Conservation (phyloP, 1,284 basidiomycete species). For the Ustanciosporium gigantosporum region DNA sequence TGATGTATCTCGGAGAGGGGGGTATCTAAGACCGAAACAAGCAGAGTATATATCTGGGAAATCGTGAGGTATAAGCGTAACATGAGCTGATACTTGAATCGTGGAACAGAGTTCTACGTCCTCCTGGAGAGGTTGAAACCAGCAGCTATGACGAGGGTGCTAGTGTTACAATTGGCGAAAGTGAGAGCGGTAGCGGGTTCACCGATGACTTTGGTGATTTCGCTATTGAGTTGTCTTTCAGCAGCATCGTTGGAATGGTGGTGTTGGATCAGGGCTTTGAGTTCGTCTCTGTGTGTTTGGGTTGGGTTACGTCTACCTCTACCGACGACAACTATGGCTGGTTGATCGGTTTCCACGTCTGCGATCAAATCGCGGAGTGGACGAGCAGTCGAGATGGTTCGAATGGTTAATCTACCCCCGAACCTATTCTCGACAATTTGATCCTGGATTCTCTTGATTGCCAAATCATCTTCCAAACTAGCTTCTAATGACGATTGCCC, state of each 20-base stretch:
- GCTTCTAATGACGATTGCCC: constrained; percentile 40
- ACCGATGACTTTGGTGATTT: constrained; percentile 53
- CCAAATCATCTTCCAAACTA: constrained; percentile 47
- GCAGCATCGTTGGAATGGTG: constrained; percentile 8
- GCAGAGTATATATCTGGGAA: no score
- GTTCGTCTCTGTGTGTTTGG: constrained; percentile 51
- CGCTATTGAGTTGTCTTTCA: constrained; percentile 39
- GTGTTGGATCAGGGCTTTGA: constrained; percentile 30
- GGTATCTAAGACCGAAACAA: no score
- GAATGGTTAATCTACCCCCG: constrained; percentile 11
- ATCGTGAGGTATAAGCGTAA: no score
- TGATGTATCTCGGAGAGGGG: no score
- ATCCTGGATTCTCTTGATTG: constrained; percentile 30
- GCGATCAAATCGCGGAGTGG: constrained; percentile 26
- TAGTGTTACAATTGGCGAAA: constrained; percentile 13
- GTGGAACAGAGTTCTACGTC: no score
- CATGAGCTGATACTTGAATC: no score
- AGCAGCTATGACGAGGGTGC: constrained; percentile 46
- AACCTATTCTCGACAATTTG: constrained; percentile 21
- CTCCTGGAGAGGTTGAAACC: no score
- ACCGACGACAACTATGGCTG: constrained; percentile 46
- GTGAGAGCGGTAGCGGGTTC: constrained; percentile 46
- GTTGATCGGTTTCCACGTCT: constrained; percentile 14
- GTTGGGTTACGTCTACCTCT: constrained; percentile 46
- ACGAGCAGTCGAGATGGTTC: constrained; percentile 17